Base-by-base conservation (phyloP, 129 eudicot species). In the Solidago caesia region DNA sequence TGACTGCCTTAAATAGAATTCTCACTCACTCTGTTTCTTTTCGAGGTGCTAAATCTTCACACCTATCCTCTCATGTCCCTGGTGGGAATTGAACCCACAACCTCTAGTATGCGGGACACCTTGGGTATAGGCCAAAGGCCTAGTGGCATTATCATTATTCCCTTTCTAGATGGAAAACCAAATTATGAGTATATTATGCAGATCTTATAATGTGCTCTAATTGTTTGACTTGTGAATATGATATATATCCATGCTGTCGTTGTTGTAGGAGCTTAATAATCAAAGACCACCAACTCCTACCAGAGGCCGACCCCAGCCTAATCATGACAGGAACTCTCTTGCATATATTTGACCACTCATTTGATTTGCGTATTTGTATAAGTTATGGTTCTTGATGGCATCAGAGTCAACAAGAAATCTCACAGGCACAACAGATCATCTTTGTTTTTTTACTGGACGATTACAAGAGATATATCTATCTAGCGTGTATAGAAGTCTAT, bases 241-340 rank as follows among this genome's bases (percentile, higher is more conserved):
- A 44, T 57, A 67, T 2, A 48, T 7, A 43, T 67, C 11, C 25
- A 12, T 42, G 11, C 14, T 25, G 64, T 26, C 44, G 6, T 7
- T 71, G 49, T 51, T 85, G 82, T 73, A 92, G 98, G 98, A 92
- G 81, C 96, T 92, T 67, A 92, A 92, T 83, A 88, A 84, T 67
- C 98, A 92, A 84, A 81, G 98, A 75, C 98, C 98, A 2, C 98
- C 98, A 42, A 92, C 98, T 59, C 98, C 98, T 73, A 92, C 98
- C 0, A 83, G 98, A 71, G 98, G 98, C 16, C 86, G 96, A 1
- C 98, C 98, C 16, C 95, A 89, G 73, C 94, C 96, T 68, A 87
- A 86, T 63, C 88, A 71, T 67, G 98, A 92, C 80, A 87, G 98
- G 70, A 88, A 80, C 75, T 92, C 98, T 33, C 98, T 92, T 70